Base-by-base conservation (phyloP, 2,329 filamentous ascomycete genomes). In the Aaosphaeria arxii region DNA sequence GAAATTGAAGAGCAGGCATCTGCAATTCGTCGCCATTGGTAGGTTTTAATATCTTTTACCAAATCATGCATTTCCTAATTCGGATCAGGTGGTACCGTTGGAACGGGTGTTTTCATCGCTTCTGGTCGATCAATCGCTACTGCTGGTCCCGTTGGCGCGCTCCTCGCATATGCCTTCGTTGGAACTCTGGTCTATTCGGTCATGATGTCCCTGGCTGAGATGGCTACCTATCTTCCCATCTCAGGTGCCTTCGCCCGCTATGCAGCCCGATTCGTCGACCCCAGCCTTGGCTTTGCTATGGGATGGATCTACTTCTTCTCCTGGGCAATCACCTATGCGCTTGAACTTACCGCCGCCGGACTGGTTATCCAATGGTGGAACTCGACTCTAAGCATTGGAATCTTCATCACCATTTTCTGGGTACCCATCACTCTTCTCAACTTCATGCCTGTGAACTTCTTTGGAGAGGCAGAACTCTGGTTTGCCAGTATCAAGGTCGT, bases 291-390 rank as follows among this genome's bases (percentile, higher is more conserved):
- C 6, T 91, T 91, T 59, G 79, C 87, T 17, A 87, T 91, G 79
- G 88, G 88, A 17, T 91, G 87, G 87, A 84, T 89, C 50, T 91
- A 91, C 71, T 91, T 86, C 85, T 90, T 90, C 63, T 85, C 80
- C 35, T 91, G 85, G 86, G 78, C 83, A 13, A 82, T 86, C 48
- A 89, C 87, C 0, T 88, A 82, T 56, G 86, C 86, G 0, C 78
- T 90, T 6, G 87, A 91, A 63, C 75, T 91, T 36, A 87, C 83
- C 0, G 85, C 86, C 0, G 83, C 86, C 1, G 87, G 86, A 5
- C 73, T 90, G 42, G 87, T 91, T 47, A 87, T 91, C 53, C 83
- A 89, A 64, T 91, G 86, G 67, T 91, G 87, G 88, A 76, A 83
- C 47, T 53, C 73, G 1, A 64, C 69, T 17, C 70, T 90, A 49